Conservation (phyloP, 2,329 filamentous ascomycete genomes). For the Apiospora sp. region DNA sequence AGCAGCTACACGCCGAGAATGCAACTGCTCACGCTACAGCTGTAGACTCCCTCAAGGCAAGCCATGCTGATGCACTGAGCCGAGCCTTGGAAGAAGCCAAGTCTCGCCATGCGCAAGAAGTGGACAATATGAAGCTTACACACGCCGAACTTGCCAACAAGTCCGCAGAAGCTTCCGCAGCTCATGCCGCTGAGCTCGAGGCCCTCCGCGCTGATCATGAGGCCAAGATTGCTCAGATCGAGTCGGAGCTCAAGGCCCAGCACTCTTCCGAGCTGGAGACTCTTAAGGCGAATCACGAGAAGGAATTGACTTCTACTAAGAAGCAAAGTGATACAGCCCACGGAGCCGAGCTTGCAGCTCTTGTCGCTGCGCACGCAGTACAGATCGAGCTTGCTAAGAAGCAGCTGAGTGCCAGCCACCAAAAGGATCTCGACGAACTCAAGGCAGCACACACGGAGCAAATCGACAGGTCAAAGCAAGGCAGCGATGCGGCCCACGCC, state of each 20-base stretch:
- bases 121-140: conserved; percentile 27
- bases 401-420: conserved; percentile 27
- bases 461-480: conserved; percentile 25
- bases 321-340: conserved; percentile 35
- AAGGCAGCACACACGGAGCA: conserved; percentile 26
- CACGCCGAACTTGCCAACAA: conserved; percentile 35
- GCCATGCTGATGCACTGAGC: conserved; percentile 39
- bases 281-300: conserved; percentile 35
- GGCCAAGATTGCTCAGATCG: conserved; percentile 29
- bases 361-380: conserved; percentile 31
- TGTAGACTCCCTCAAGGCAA: conserved; percentile 37
- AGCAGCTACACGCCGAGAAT: conserved; percentile 33
- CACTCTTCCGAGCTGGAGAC: conserved; percentile 32
- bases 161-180: conserved; percentile 32
- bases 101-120: conserved; percentile 34
- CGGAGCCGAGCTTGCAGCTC: conserved; percentile 38
- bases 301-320: conserved; percentile 36
- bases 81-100: conserved; percentile 36
- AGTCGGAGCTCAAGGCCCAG: conserved; percentile 28
- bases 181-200: conserved; percentile 35
- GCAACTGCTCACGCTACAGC: conserved; percentile 35
- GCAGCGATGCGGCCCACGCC: conserved; percentile 28
- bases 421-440: conserved; percentile 29
- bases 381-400: conserved; percentile 30
- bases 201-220: conserved; percentile 33